Conservation (phyloP, 768 basidiomycete species). For the Termitomyces bulborhizus region DNA sequence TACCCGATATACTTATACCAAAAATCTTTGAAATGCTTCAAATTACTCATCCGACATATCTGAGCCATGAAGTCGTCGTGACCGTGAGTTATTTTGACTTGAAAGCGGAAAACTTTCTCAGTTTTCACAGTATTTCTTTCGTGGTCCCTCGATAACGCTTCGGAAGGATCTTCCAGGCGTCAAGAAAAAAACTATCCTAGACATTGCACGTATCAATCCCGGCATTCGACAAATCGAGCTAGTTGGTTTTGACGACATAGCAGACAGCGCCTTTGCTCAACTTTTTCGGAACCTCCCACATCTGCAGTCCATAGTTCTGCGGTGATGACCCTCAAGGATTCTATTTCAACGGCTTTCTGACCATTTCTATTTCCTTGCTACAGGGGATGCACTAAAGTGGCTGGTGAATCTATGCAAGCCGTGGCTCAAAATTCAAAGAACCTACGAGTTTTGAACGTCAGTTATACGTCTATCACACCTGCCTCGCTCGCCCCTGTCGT, state of each 20-base stretch:
- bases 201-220: conserved; percentile 30
- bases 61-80: conserved; percentile 49
- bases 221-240: conserved; percentile 43
- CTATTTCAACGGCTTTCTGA: not conserved
- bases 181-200: conserved; percentile 39
- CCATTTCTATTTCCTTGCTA: not conserved
- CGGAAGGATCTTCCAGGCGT: conserved; percentile 48
- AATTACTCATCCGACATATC: conserved; percentile 40
- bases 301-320: conserved; percentile 44
- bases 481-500: conserved; percentile 39
- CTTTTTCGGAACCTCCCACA: conserved; percentile 37
- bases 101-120: not conserved
- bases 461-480: conserved; percentile 52
- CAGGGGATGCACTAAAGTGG: conserved; percentile 59
- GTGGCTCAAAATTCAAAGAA: conserved; percentile 33
- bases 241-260: conserved; percentile 43
- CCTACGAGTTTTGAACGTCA: conserved; percentile 49
- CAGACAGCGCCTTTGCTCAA: conserved; percentile 46
- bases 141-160: conserved; percentile 44
- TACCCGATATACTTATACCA: conserved; percentile 49
- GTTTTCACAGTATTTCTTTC: conserved; percentile 46
- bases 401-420: conserved; percentile 39
- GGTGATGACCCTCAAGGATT: conserved; percentile 30
- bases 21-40: conserved; percentile 47
- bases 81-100: conserved; percentile 31